Evolutionary conservation across 306 rosid species (phyloP), one percentile per base, ranked within the genome.

Genomic region (Acacia acuminata): DNA sequence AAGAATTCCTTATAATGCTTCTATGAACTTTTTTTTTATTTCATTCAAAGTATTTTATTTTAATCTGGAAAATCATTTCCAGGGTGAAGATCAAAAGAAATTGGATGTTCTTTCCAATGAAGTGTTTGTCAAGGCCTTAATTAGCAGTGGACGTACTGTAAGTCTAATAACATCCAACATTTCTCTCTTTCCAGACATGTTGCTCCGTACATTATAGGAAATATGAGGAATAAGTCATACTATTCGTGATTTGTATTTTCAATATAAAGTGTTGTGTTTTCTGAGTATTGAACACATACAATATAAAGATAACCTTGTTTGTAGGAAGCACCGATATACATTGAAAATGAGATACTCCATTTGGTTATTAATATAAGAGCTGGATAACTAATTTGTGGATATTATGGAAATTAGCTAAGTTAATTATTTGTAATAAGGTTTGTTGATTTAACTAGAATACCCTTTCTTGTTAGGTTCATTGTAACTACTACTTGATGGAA

Each of bases 71-170:
- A 72, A 7, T 72, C 32, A 55, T 63, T 48, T 36, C 38, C 53
- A 87, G 90, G 85, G 99, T 15, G 99, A 95, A 87, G 97, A 95
- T 76, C 99, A 95, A 80, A 95, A 93, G 96, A 95, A 95, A 84
- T 87, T 95, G 86, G 99, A 95, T 90, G 96, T 95, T 84, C 92
- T 95, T 71, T 95, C 99, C 44, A 93, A 95, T 92, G 93, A 95
- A 82, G 98, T 95, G 30, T 93, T 95, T 86, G 90, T 95, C 40
- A 95, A 95, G 85, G 99, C 99, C 84, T 86, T 95, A 72, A 79
- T 80, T 44, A 92, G 98, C 88, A 93, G 99, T 77, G 98, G 97
- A 65, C 90, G 99, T 81, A 94, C 97, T 12, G 98, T 94, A 83
- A 94, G 97, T 86, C 4, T 22, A 20, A 16, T 8, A 50, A 73